phyloP scores from a whole-genome alignment of 75 land plant species.

The Picea glauca region DNA sequence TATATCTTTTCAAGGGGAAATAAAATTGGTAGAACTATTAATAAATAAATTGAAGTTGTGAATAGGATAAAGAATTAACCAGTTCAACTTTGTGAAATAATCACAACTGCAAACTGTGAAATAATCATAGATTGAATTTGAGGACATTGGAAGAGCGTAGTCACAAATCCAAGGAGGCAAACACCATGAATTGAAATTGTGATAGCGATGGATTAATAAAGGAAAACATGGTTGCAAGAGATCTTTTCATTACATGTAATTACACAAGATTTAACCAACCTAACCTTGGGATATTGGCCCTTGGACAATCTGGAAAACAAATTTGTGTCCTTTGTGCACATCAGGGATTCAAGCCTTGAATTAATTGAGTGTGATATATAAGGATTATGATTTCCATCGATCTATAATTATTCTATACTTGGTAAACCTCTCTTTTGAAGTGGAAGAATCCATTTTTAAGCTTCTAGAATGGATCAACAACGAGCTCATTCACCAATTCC shows the following conservation, averaged over 20 bases:
- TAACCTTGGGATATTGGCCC: constrained; percentile 44
- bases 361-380: not conserved
- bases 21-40: no score
- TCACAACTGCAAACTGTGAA: no score
- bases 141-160: constrained; percentile 79
- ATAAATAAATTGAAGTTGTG: no score
- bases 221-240: not conserved
- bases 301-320: constrained; percentile 52
- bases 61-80: no score
- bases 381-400: not conserved
- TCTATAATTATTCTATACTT: constrained; percentile 4
- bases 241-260: not conserved
- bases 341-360: not conserved
- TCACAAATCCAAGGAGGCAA: constrained; percentile 91
- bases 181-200: constrained; percentile 58
- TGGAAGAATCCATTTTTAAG: constrained; percentile 58
- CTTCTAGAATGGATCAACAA: constrained; percentile 26
- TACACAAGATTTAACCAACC: not conserved
- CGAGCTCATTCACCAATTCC: not conserved
- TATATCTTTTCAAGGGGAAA: no score
- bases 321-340: constrained; percentile 59
- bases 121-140: constrained; percentile 40
- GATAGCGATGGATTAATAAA: not conserved
- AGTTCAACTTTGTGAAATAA: no score
- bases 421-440: constrained; percentile 61